A percentile compares a stretch with the other conserved stretches of the same genome.
phyloP scores from a whole-genome alignment of 306 rosid genomes.

The Comarum palustre region DNA sequence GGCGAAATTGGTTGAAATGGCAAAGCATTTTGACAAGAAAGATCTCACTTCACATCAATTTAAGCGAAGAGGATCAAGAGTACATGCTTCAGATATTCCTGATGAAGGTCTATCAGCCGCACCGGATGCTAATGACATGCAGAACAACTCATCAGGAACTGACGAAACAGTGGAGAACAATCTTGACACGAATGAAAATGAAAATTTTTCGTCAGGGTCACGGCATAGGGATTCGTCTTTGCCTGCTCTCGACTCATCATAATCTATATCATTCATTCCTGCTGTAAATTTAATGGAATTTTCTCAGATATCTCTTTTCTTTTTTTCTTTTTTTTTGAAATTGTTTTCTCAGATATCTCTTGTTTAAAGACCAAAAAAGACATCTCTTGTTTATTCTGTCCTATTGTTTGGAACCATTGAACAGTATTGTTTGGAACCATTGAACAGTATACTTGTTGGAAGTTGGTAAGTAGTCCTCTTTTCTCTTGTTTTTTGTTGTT shows the following conservation, averaged over 20 bases:
- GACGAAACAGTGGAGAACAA: not conserved
- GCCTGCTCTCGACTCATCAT: not conserved
- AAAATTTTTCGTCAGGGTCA: not conserved
- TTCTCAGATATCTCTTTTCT: not conserved
- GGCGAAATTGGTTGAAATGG: slow-evolving; percentile 7
- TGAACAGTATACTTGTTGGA: no score
- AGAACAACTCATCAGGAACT: not conserved
- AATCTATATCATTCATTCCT: not conserved
- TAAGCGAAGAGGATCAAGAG: not conserved
- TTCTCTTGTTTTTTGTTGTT: no score
- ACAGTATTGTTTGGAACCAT: no score
- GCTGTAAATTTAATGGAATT: not conserved
- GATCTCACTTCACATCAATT: not conserved
- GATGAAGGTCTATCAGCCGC: not conserved
- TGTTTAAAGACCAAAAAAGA: no score
- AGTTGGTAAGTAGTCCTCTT: no score
- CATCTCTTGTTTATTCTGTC: no score
- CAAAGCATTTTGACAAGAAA: slow-evolving; percentile 19
- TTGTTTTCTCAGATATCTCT: not conserved
- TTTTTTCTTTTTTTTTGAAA: no score
- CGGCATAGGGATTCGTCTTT: not conserved
- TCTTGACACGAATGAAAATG: not conserved
- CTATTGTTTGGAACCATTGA: no score
- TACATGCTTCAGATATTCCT: not conserved
- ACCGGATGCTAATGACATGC: not conserved